Conservation (phyloP, 2,329 filamentous ascomycete species). For the Myriangium duriaei region DNA sequence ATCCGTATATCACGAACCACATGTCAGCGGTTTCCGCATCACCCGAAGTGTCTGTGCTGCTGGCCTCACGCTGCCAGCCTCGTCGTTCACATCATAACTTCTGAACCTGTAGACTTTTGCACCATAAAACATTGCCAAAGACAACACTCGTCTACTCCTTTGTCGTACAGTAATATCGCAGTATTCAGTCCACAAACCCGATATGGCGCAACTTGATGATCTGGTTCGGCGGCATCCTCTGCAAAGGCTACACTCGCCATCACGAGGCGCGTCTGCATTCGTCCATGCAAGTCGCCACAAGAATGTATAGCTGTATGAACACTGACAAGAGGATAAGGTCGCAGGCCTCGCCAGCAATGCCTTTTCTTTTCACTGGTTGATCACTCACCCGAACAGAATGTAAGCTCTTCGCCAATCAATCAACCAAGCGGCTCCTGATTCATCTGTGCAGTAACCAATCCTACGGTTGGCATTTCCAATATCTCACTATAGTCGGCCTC, state of each 20-base stretch:
- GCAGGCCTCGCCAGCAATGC: slow-evolving; percentile 33
- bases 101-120: no score
- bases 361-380: slow-evolving; percentile 31
- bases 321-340: slow-evolving; percentile 15
- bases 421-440: slow-evolving; percentile 11
- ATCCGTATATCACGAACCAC: no score
- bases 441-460: slow-evolving; percentile 37
- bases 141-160: no score
- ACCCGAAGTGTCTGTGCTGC: no score
- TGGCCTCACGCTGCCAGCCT: no score
- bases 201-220: not conserved
- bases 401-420: slow-evolving; percentile 16
- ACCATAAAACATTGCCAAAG: no score
- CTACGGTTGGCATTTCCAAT: slow-evolving; percentile 59
- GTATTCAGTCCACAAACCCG: no score
- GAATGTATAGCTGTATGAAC: not conserved
- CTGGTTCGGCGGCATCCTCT: slow-evolving; percentile 42
- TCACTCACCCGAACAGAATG: slow-evolving; percentile 25
- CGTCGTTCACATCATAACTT: no score
- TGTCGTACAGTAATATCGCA: no score
- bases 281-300: slow-evolving; percentile 37
- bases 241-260: slow-evolving; percentile 54
- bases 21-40: no score
- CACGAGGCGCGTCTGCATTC: slow-evolving; percentile 48
- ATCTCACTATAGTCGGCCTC: slow-evolving; percentile 62